Evolutionary conservation across 768 basidiomycete genomes (phyloP).

Genomic region (Psilocybe tampanensis): DNA sequence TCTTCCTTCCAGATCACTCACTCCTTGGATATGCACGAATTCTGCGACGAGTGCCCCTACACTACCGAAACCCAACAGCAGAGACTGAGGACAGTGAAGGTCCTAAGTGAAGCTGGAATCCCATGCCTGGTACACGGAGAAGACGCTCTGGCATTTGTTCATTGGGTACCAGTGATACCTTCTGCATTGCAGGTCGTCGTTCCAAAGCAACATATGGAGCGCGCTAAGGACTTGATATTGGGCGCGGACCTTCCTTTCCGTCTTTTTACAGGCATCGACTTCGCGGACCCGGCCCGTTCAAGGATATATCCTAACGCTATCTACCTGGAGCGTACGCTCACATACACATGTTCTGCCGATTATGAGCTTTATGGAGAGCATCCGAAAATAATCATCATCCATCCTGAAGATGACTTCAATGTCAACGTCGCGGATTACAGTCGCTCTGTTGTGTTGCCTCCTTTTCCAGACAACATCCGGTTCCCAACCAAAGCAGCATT

Average conservation of each 20-base stretch:
- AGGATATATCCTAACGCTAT: neutral
- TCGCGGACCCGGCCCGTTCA: neutral
- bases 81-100: neutral
- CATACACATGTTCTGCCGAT: too few relatives aligned
- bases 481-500: slow-evolving; percentile 1
- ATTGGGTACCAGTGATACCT: neutral
- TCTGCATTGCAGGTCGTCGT: neutral
- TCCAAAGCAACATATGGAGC: neutral
- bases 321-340: too few relatives aligned
- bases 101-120: neutral
- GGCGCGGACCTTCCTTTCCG: neutral
- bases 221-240: neutral
- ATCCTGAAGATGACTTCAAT: slow-evolving; percentile 14
- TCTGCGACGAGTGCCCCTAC: neutral
- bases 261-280: neutral
- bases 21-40: neutral
- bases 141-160: neutral
- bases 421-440: slow-evolving; percentile 13
- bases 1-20: too few relatives aligned
- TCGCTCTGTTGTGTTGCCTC: slow-evolving; percentile 13
- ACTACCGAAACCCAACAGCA: neutral
- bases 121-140: slow-evolving; percentile 4
- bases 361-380: neutral
- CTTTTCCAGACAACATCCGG: slow-evolving; percentile 9
- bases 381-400: neutral